Percentiles rank a stretch among this genome's conserved stretches.
Conservation (phyloP, 225 moss, liverwort and hornwort species). For the Polytrichum commune region DNA sequence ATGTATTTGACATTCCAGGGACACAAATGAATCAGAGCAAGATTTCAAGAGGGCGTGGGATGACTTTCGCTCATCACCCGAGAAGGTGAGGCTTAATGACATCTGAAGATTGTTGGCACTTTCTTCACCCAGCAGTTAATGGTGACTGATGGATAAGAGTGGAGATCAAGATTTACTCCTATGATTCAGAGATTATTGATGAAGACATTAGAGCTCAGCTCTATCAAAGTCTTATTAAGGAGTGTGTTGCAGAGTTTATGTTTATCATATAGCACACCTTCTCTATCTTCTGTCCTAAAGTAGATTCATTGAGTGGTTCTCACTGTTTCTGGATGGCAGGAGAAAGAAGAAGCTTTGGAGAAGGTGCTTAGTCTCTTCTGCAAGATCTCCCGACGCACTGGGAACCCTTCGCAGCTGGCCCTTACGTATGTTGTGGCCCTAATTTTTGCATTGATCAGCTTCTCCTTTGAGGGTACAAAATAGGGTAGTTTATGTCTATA, state of each 20-base stretch:
- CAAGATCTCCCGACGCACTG: constrained; percentile 73
- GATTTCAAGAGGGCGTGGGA: constrained; percentile 95
- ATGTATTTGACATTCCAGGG: constrained; percentile 19
- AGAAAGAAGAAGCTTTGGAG: constrained; percentile 93
- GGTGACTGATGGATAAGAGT: background rate
- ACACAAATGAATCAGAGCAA: constrained; percentile 75
- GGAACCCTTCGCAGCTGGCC: constrained; percentile 72
- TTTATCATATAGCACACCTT: too few species aligned
- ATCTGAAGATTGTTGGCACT: background rate
- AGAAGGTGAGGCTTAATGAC: constrained; percentile 44
- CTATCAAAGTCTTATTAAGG: too few species aligned
- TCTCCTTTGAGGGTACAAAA: background rate
- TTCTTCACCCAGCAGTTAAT: background rate
- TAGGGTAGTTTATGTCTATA: too few species aligned
- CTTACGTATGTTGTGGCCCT: constrained; percentile 45
- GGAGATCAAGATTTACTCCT: background rate
- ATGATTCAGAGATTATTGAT: too few species aligned
- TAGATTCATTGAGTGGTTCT: too few species aligned
- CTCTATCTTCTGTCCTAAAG: too few species aligned
- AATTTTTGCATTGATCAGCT: background rate
- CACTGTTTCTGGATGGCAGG: constrained; percentile 32
- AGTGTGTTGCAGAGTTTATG: too few species aligned
- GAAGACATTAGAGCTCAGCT: too few species aligned
- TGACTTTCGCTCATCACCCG: constrained; percentile 75
- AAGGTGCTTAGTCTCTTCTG: constrained; percentile 79